phyloP scores from a whole-genome alignment of 164 flowering plant genomes.

The Berberis thunbergii region DNA sequence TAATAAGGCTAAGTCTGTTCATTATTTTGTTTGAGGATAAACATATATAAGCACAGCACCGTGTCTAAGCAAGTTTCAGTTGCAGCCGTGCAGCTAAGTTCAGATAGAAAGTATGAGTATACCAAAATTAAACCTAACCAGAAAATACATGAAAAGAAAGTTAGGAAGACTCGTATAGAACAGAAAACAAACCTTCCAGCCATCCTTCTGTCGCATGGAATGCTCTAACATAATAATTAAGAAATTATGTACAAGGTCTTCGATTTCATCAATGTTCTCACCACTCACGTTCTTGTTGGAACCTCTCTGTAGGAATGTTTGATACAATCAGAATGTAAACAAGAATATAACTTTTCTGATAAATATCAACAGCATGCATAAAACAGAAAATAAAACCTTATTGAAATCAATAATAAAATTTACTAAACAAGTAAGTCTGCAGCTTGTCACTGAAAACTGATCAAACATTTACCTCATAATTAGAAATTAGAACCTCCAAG shows the following conservation, averaged over 20 bases:
- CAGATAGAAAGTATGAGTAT: not conserved
- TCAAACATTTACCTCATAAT: constrained; percentile 64
- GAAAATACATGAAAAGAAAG: not conserved
- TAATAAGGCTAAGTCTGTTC: too few species aligned
- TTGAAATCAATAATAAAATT: not conserved
- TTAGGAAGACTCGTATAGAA: not conserved
- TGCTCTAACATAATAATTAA: constrained; percentile 87
- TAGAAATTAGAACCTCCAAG: constrained; percentile 87
- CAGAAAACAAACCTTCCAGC: constrained; percentile 76
- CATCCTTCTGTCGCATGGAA: constrained; percentile 98
- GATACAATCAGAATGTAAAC: not conserved
- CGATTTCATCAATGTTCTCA: constrained; percentile 60
- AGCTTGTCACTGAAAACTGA: not conserved
- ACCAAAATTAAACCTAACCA: not conserved
- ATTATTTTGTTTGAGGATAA: too few species aligned
- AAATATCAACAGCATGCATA: not conserved
- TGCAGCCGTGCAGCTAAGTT: not conserved
- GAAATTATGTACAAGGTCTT: constrained; percentile 86
- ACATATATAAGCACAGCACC: too few species aligned
- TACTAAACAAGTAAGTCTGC: not conserved
- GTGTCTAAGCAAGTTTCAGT: too few species aligned
- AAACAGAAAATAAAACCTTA: not conserved
- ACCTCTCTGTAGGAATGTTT: constrained; percentile 40
- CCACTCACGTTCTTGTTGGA: constrained; percentile 33
- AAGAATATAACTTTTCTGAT: too few species aligned